Evolutionary conservation across 441 rosid species (phyloP).

Genomic region (Populus hybrid): DNA sequence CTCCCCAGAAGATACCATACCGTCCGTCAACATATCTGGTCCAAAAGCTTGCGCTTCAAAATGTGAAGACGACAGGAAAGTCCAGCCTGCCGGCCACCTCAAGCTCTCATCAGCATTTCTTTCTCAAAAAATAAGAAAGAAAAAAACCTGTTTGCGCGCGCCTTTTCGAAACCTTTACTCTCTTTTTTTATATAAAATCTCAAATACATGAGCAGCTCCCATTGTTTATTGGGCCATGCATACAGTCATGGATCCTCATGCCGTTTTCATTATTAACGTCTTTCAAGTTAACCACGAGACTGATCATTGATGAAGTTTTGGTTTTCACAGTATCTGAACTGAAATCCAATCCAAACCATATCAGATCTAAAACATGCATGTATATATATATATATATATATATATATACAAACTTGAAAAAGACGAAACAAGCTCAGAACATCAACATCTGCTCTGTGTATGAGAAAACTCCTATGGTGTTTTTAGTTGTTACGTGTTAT

Average conservation of each 20-base stretch:
- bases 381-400: too few species aligned
- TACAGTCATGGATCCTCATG: not conserved
- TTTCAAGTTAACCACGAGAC: not conserved
- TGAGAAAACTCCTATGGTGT: not conserved
- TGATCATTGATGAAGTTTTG: not conserved
- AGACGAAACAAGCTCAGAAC: not conserved
- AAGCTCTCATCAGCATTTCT: not conserved
- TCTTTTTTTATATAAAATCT: too few species aligned
- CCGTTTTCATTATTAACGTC: not conserved
- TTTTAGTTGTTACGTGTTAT: not conserved
- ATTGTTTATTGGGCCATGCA: not conserved
- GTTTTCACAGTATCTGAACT: too few species aligned
- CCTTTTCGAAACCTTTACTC: too few species aligned
- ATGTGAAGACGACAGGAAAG: not conserved
- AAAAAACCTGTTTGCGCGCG: too few species aligned
- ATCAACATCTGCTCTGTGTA: not conserved
- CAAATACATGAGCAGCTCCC: not conserved
- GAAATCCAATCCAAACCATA: too few species aligned
- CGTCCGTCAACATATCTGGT: not conserved
- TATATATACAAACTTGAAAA: not conserved
- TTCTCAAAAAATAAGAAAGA: not conserved
- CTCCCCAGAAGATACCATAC: not conserved
- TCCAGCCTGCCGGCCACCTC: not conserved
- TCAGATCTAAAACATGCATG: too few species aligned
- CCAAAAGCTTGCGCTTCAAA: not conserved